Evolutionary conservation across 2,329 filamentous ascomycete species (phyloP), one percentile per base, ranked within the genome.

Genomic region (Epichloe festucae): DNA sequence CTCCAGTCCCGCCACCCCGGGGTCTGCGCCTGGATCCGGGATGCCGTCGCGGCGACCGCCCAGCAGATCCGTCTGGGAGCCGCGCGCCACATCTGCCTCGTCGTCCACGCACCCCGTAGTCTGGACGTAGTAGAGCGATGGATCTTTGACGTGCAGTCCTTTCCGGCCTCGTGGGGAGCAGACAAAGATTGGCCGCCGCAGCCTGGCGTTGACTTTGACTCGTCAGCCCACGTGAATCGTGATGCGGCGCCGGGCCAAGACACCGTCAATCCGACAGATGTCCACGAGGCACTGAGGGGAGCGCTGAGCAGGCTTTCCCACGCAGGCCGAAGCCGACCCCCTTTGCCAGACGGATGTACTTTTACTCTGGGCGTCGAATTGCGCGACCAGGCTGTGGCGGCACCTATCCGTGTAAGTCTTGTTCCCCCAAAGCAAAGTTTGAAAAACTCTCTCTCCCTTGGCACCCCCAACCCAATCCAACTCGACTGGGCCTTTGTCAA

Each of bases 1-100:
- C 84, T 86, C 60, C 89, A 95, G 65, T 91, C 82, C 54, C 85
- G 89, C 53, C 89, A 95, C 67, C 88, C 90, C 0, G 79, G 80
- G 59, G 85, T 95, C 57, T 94, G 88, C 74, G 73, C 81, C 60
- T 96, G 90, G 86, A 82, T 95, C 67, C 79, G 76, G 63, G 86
- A 93, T 65, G 88, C 89, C 57, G 79, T 93, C 42, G 72, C 81
- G 55, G 85, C 88, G 38, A 78, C 89, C 21, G 75, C 79, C 54
- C 73, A 72, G 3, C 85, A 94, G 69, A 74, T 95, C 38, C 75
- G 85, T 46, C 76, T 73, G 10, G 76, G 74, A 27, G 54, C 66
- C 46, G 75, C 73, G 14, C 64, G 70, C 23, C 69, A 72, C 49
- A 65, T 79, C 45, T 74, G 69, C 35, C 61, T 80, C 42, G 73